Conservation (phyloP, 2,329 filamentous ascomycete genomes). For the Pleochaeta shiraiana region DNA sequence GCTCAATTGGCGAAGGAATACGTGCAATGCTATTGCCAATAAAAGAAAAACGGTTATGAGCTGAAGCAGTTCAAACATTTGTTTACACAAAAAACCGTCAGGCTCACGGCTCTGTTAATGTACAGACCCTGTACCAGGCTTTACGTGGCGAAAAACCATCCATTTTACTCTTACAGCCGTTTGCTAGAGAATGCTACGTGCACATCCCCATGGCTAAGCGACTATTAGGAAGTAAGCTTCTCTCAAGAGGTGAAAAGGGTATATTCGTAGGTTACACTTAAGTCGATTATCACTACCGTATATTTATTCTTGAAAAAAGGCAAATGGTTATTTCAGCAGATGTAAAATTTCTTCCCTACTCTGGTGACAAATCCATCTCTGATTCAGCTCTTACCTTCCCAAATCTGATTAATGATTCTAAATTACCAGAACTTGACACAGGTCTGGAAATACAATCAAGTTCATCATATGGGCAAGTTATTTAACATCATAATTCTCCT, state of each 20-base stretch:
- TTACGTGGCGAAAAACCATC: not conserved
- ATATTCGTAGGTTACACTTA: not conserved
- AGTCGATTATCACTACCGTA: not conserved
- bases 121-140: not conserved
- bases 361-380: not conserved
- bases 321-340: not conserved
- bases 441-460: no score
- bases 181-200: not conserved
- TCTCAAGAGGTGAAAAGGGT: not conserved
- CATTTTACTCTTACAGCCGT: not conserved
- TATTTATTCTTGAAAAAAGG: not conserved
- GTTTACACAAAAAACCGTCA: not conserved
- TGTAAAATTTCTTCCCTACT: not conserved
- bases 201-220: not conserved
- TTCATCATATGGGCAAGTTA: no score
- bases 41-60: not conserved
- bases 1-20: not conserved
- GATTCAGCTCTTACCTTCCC: not conserved
- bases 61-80: constrained; percentile 1
- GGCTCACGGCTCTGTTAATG: not conserved
- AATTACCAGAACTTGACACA: no score
- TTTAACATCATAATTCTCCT: not conserved
- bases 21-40: not conserved
- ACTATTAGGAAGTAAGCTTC: not conserved
- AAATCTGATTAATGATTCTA: no score